Evolutionary conservation across 2,329 filamentous ascomycete genomes (phyloP).

Genomic region (Albifimbria verrucaria): DNA sequence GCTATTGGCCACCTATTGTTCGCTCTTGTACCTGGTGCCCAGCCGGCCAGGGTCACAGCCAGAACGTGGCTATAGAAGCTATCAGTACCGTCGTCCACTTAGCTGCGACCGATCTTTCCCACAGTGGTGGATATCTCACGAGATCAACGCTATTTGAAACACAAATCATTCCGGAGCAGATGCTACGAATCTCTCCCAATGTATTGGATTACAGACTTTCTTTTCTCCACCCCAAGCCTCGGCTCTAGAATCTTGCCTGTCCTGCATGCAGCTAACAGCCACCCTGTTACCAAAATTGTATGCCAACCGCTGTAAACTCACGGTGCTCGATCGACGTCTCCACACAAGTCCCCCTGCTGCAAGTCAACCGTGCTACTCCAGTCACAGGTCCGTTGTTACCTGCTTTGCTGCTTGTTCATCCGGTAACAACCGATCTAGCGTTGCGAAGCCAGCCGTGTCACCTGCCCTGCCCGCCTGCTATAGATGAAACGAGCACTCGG

Average conservation of each 20-base stretch:
- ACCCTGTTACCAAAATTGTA: not conserved
- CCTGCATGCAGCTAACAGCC: not conserved
- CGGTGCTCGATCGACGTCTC: too few species aligned
- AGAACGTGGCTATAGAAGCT: too few species aligned
- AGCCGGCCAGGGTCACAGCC: not conserved
- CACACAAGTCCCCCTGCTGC: not conserved
- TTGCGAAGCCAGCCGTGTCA: not conserved
- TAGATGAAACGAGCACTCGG: not conserved
- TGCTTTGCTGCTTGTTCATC: too few species aligned
- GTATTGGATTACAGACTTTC: too few species aligned
- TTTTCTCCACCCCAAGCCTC: not conserved
- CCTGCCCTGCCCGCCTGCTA: not conserved
- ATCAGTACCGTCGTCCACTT: too few species aligned
- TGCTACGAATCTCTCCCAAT: not conserved
- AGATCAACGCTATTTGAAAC: not conserved
- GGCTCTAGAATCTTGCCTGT: not conserved
- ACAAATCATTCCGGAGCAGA: not conserved
- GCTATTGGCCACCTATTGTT: not conserved
- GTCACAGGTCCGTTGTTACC: too few species aligned
- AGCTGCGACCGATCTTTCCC: too few species aligned
- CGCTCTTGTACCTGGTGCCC: not conserved
- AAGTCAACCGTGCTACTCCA: too few species aligned
- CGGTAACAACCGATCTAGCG: too few species aligned
- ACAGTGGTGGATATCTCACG: not conserved
- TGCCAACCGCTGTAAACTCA: too few species aligned